A percentile compares a stretch with the other conserved stretches of the same genome.
These are phyloP conservation scores for cucumber (Cucumis sativus) DNA, from an alignment of 306 rosid genomes.

Conservation along the genomic window Cucumber_9930_V3 NC_026660.2:17884001-17884500, in stretches of 20 bases:
- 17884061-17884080: no score
- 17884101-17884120: no score
- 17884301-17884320: slow-evolving; percentile 88
- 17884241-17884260: slow-evolving; percentile 55
- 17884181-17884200: not conserved
- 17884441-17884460: not conserved
- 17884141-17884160: not conserved
- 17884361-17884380: not conserved
- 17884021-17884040: no score
- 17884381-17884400: not conserved
- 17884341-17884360: slow-evolving; percentile 23
- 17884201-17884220: not conserved
- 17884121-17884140: no score
- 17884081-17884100: no score
- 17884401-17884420: not conserved
- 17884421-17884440: not conserved
- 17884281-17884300: slow-evolving; percentile 61
- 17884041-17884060: no score
- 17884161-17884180: not conserved
- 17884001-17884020: no score
- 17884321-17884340: slow-evolving; percentile 49
- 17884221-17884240: not conserved
- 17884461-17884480: not conserved
- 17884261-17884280: slow-evolving; percentile 73
- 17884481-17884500: not conserved